phyloP scores from a whole-genome alignment of 805 yeast species.

The Barnettozyma pratensis region DNA sequence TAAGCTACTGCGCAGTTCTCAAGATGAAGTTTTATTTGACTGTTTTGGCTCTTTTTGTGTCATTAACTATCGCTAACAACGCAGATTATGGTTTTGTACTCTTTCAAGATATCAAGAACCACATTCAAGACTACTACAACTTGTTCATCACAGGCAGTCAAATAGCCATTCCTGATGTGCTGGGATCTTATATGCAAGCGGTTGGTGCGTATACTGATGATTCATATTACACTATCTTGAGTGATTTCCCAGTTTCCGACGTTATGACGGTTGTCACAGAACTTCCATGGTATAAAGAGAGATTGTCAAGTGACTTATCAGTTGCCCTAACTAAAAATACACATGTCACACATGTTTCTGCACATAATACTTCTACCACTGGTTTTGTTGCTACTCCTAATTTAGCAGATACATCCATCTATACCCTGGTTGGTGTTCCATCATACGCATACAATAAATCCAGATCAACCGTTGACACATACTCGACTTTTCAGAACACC shows the following conservation, averaged over 20 bases:
- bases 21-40: too few relatives aligned
- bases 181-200: neutral
- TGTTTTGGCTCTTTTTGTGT: neutral
- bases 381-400: neutral
- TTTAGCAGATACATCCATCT: too few relatives aligned
- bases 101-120: neutral
- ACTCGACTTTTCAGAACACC: too few relatives aligned
- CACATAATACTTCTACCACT: neutral
- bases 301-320: conserved; percentile 11
- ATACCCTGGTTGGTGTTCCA: neutral
- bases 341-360: neutral
- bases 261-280: conserved; percentile 14
- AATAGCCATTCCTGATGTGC: neutral
- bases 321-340: neutral
- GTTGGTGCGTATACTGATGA: conserved; percentile 20
- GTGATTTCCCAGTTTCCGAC: conserved; percentile 14
- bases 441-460: conserved; percentile 4
- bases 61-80: neutral
- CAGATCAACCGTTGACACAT: neutral
- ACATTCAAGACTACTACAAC: neutral
- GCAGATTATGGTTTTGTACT: neutral
- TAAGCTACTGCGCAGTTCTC: too few relatives aligned
- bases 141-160: neutral
- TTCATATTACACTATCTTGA: conserved; percentile 21
- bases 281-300: conserved; percentile 27